Conservation (phyloP, 2,329 filamentous ascomycete species). For the Tricladium varicosporioides region DNA sequence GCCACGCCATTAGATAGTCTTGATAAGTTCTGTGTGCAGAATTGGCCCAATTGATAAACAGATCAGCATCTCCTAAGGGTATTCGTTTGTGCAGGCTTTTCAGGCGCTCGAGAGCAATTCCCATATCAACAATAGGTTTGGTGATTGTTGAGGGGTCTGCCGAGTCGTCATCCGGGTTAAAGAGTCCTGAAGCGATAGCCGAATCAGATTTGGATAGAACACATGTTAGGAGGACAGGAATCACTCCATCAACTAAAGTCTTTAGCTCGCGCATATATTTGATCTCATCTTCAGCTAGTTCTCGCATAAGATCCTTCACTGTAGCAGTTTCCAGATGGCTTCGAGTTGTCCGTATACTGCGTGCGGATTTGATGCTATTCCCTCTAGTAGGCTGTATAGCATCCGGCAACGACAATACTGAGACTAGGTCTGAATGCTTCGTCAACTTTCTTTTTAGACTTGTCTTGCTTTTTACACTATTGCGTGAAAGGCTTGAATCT, state of each 20-base stretch:
- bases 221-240: slow-evolving; percentile 85
- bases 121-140: slow-evolving; percentile 92
- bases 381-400: slow-evolving; percentile 54
- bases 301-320: slow-evolving; percentile 71
- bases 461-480: slow-evolving; percentile 37
- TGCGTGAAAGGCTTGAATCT: slow-evolving; percentile 29
- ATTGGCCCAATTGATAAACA: slow-evolving; percentile 78
- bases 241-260: slow-evolving; percentile 90
- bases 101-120: slow-evolving; percentile 80
- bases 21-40: slow-evolving; percentile 75
- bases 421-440: slow-evolving; percentile 91
- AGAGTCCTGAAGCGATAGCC: slow-evolving; percentile 63
- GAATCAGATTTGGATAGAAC: slow-evolving; percentile 72
- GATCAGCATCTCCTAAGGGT: slow-evolving; percentile 68
- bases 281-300: slow-evolving; percentile 78
- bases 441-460: slow-evolving; percentile 65
- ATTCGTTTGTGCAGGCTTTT: slow-evolving; percentile 78
- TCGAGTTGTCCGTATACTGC: slow-evolving; percentile 73
- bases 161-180: slow-evolving; percentile 48
- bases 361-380: slow-evolving; percentile 70
- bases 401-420: slow-evolving; percentile 76
- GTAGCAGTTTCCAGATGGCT: slow-evolving; percentile 66
- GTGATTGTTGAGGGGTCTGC: slow-evolving; percentile 61
- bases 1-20: slow-evolving; percentile 85
- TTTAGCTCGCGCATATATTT: slow-evolving; percentile 90